Percentiles rank a stretch among this genome's conserved stretches.
phyloP scores from a whole-genome alignment of 768 basidiomycete species.

The Mycena rosella region DNA sequence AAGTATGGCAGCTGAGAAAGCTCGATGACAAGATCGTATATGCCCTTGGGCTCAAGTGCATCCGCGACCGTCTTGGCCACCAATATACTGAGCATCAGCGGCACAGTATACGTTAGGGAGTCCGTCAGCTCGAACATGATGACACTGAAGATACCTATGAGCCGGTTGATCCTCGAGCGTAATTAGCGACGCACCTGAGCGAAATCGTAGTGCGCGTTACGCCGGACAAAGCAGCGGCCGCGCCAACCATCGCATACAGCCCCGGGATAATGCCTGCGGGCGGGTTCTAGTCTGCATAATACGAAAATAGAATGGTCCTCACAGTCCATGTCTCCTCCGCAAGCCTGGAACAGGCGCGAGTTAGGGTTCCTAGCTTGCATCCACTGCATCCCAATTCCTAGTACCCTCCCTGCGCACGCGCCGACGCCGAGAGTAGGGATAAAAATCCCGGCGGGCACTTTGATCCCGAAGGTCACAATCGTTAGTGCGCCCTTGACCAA shows the following conservation, averaged over 20 bases:
- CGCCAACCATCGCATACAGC: conserved; percentile 96
- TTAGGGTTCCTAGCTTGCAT: conserved; percentile 74
- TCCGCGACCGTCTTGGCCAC: conserved; percentile 94
- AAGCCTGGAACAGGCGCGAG: conserved; percentile 71
- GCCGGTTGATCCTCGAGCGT: neutral
- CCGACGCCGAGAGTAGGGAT: conserved; percentile 96
- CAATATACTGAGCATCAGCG: conserved; percentile 86
- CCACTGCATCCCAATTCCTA: conserved; percentile 87
- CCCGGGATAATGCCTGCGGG: conserved; percentile 82
- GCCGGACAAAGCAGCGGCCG: conserved; percentile 94
- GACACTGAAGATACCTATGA: conserved; percentile 63
- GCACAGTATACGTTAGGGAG: conserved; percentile 86
- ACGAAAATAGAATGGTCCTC: conserved; percentile 39
- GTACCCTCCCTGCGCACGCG: conserved; percentile 90
- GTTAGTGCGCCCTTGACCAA: conserved; percentile 86
- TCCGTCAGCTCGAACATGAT: conserved; percentile 97
- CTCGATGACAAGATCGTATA: conserved; percentile 97
- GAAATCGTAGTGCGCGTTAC: conserved; percentile 73
- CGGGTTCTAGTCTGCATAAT: neutral
- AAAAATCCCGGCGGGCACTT: conserved; percentile 94
- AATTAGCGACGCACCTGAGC: conserved; percentile 26
- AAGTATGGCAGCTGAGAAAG: conserved; percentile 92
- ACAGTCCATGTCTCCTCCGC: conserved; percentile 76
- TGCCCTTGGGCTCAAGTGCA: conserved; percentile 90
- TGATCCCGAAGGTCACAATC: conserved; percentile 92